phyloP scores from a whole-genome alignment of 2,329 filamentous ascomycete genomes.

The Aureobasidium sp. region DNA sequence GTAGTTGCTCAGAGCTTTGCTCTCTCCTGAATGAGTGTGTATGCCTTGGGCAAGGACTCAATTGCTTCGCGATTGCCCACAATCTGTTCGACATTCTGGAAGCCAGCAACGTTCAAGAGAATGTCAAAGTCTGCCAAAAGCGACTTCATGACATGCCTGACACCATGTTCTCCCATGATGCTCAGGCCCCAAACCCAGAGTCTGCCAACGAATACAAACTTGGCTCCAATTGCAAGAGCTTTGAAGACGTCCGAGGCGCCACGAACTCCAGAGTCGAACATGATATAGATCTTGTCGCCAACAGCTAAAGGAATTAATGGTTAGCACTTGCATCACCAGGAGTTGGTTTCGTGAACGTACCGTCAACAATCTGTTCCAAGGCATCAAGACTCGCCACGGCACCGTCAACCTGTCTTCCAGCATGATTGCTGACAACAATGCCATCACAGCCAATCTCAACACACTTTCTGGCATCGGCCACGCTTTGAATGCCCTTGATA shows the following conservation, averaged over 20 bases:
- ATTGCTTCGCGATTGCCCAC: slow-evolving; percentile 4
- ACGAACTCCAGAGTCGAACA: slow-evolving; percentile 53
- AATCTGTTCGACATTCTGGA: slow-evolving; percentile 46
- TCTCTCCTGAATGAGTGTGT: slow-evolving; percentile 1
- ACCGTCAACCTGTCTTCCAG: slow-evolving; percentile 57
- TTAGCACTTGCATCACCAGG: neutral
- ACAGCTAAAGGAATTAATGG: slow-evolving; percentile 31
- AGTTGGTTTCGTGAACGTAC: slow-evolving; percentile 24
- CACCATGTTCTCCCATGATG: slow-evolving; percentile 53
- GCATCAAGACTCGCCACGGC: slow-evolving; percentile 52
- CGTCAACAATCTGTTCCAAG: slow-evolving; percentile 49
- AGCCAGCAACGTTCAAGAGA: slow-evolving; percentile 51
- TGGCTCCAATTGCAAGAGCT: slow-evolving; percentile 52
- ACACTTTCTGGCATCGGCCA: slow-evolving; percentile 53
- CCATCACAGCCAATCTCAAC: slow-evolving; percentile 55
- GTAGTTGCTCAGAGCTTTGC: neutral
- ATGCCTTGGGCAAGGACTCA: slow-evolving; percentile 2
- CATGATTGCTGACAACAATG: slow-evolving; percentile 64
- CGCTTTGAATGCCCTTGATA: slow-evolving; percentile 63
- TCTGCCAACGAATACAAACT: slow-evolving; percentile 54
- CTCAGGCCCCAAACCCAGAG: slow-evolving; percentile 53
- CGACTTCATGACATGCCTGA: slow-evolving; percentile 54
- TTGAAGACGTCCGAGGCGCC: slow-evolving; percentile 52
- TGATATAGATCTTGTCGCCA: slow-evolving; percentile 44
- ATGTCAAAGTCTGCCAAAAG: slow-evolving; percentile 56